Conservation (phyloP, 768 basidiomycete genomes). For the Chalciporus sphaerocephalus region DNA sequence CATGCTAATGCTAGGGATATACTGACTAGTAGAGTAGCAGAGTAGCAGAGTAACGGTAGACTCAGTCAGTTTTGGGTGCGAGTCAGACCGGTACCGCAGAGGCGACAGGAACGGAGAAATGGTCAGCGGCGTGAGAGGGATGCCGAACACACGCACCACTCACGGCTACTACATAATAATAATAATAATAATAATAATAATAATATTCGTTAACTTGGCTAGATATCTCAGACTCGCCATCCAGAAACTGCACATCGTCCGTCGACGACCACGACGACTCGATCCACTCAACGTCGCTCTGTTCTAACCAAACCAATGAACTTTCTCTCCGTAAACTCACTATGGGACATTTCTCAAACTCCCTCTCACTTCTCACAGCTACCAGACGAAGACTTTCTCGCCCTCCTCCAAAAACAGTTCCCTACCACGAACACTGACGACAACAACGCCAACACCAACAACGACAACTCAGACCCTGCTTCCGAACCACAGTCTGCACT, state of each 20-base stretch:
- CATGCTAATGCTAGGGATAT: too few relatives aligned
- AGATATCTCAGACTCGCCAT: too few relatives aligned
- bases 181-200: too few relatives aligned
- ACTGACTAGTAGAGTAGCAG: too few relatives aligned
- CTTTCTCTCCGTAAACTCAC: conserved; percentile 42
- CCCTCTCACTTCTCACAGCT: conserved; percentile 54
- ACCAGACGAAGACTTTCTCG: conserved; percentile 73
- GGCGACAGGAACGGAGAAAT: too few relatives aligned
- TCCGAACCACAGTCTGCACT: conserved; percentile 16
- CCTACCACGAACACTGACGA: conserved; percentile 33
- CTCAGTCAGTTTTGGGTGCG: too few relatives aligned
- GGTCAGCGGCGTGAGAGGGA: neutral
- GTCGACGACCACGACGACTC: conserved; percentile 8
- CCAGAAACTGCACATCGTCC: too few relatives aligned
- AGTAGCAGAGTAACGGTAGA: too few relatives aligned
- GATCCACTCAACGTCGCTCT: too few relatives aligned
- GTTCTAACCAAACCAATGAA: too few relatives aligned
- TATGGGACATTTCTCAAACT: conserved; percentile 67
- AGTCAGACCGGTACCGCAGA: too few relatives aligned
- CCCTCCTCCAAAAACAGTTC: conserved; percentile 75
- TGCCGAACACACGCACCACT: neutral
- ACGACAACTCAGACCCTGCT: conserved; percentile 36
- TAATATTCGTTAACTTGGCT: too few relatives aligned
- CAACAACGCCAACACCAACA: conserved; percentile 57
- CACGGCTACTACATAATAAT: neutral